phyloP scores from a whole-genome alignment of 2,329 filamentous ascomycete species.

The Aspergillus caelatus region DNA sequence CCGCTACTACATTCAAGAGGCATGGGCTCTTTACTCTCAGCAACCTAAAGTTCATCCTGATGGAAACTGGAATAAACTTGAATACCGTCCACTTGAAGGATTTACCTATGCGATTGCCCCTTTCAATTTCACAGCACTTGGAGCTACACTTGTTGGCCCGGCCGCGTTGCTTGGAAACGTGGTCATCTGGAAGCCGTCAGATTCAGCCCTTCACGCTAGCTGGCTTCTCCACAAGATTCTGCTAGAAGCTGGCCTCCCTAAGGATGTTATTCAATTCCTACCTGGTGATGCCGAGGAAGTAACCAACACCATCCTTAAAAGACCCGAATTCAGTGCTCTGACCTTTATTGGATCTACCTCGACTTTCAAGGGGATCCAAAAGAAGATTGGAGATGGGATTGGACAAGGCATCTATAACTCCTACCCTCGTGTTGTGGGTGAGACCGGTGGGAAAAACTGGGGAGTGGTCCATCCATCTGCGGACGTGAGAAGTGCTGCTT shows the following conservation, averaged over 20 bases:
- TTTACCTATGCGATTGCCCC: conserved; percentile 93
- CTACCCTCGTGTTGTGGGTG: conserved; percentile 85
- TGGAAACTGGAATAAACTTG: conserved; percentile 54
- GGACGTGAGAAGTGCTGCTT: conserved; percentile 72
- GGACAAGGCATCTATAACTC: conserved; percentile 78
- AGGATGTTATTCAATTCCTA: conserved; percentile 88
- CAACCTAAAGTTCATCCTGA: conserved; percentile 63
- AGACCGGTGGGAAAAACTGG: conserved; percentile 94
- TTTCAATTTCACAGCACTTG: conserved; percentile 97
- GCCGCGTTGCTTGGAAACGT: conserved; percentile 91
- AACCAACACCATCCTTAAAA: conserved; percentile 73
- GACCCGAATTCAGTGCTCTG: conserved; percentile 79
- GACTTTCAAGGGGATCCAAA: conserved; percentile 86
- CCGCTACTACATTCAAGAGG: conserved; percentile 87
- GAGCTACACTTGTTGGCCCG: conserved; percentile 79
- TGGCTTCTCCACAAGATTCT: conserved; percentile 83
- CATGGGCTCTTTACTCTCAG: conserved; percentile 73
- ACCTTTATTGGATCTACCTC: conserved; percentile 93
- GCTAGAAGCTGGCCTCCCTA: conserved; percentile 80
- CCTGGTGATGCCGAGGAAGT: conserved; percentile 84
- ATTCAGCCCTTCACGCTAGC: conserved; percentile 80
- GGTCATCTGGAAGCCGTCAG: conserved; percentile 92
- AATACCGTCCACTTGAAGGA: conserved; percentile 88
- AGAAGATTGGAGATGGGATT: conserved; percentile 78
- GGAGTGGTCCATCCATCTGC: conserved; percentile 78